These are phyloP conservation scores for Parmelia sp. DNA, from an alignment of 495 filamentous ascomycete species.

Conservation along the genomic window DNA sequence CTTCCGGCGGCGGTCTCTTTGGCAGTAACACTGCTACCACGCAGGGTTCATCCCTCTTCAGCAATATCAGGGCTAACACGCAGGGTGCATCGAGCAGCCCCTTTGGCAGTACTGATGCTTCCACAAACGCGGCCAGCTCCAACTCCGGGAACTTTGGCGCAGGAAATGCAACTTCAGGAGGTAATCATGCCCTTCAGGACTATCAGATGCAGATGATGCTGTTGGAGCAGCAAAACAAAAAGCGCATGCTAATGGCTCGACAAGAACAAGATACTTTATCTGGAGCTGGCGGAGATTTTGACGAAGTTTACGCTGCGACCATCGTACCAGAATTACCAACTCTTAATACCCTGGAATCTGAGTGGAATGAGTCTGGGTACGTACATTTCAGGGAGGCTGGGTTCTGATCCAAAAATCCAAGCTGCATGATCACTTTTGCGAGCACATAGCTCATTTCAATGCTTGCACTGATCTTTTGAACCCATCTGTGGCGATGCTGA, in stretches of 20 bases:
- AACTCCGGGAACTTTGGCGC: not conserved
- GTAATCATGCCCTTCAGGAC: not conserved
- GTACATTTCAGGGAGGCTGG: not conserved
- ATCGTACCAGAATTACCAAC: slow-evolving; percentile 16
- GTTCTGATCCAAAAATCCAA: not conserved
- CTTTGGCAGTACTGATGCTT: not conserved
- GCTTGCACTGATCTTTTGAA: too few species aligned
- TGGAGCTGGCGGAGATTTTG: not conserved
- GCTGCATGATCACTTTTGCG: not conserved
- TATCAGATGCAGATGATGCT: not conserved
- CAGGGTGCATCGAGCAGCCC: too few species aligned
- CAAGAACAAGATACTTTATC: not conserved
- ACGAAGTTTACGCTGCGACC: slow-evolving; percentile 18
- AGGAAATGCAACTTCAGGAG: not conserved
- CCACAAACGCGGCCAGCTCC: not conserved
- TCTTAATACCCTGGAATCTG: slow-evolving; percentile 32
- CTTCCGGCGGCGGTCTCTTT: too few species aligned
- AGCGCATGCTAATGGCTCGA: not conserved
- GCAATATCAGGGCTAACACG: too few species aligned
- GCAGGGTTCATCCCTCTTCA: too few species aligned
- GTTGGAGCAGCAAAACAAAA: not conserved
- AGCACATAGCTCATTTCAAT: too few species aligned
- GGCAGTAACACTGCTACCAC: too few species aligned
- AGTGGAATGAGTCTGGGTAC: slow-evolving; percentile 35
- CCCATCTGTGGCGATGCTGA: not conserved